A percentile compares a stretch with the other conserved stretches of the same genome.
These are phyloP conservation scores for Mycotypha africana DNA, from an alignment of 371 early-diverging fungal genomes.

Conservation along the genomic window DNA sequence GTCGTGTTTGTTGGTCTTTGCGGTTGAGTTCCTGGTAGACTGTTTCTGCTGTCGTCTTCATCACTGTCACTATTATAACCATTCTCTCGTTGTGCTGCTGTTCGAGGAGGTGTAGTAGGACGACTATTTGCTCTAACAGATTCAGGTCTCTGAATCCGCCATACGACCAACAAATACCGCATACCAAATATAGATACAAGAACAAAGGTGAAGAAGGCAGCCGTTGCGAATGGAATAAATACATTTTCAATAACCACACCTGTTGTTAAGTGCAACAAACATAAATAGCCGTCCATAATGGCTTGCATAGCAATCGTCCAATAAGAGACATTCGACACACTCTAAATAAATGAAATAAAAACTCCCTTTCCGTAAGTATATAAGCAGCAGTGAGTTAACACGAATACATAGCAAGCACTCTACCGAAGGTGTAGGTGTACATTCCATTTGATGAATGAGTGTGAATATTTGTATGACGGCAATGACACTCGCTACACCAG, in stretches of 20 bases:
- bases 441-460: constrained; percentile 67
- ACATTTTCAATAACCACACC: constrained; percentile 53
- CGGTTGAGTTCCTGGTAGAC: constrained; percentile 12
- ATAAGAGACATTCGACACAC: constrained; percentile 72
- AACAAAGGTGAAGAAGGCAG: constrained; percentile 67
- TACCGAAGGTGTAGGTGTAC: constrained; percentile 71
- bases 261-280: constrained; percentile 59
- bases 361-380: no score
- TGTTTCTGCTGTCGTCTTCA: constrained; percentile 4
- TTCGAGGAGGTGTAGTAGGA: constrained; percentile 3
- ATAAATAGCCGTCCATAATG: constrained; percentile 66
- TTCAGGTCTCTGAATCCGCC: constrained; percentile 67
- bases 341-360: constrained; percentile 14
- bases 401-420: constrained; percentile 1
- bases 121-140: constrained; percentile 22
- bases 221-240: constrained; percentile 61
- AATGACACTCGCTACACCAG: constrained; percentile 45
- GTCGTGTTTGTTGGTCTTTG: constrained; percentile 11
- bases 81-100: background rate
- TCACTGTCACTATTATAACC: no score
- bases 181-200: constrained; percentile 68
- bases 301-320: constrained; percentile 68
- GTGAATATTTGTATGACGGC: constrained; percentile 56
- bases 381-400: no score
- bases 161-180: constrained; percentile 68